These are phyloP conservation scores for Podochytrium sp. DNA, from an alignment of 192 early-diverging fungal species.

Conservation along the genomic window DNA sequence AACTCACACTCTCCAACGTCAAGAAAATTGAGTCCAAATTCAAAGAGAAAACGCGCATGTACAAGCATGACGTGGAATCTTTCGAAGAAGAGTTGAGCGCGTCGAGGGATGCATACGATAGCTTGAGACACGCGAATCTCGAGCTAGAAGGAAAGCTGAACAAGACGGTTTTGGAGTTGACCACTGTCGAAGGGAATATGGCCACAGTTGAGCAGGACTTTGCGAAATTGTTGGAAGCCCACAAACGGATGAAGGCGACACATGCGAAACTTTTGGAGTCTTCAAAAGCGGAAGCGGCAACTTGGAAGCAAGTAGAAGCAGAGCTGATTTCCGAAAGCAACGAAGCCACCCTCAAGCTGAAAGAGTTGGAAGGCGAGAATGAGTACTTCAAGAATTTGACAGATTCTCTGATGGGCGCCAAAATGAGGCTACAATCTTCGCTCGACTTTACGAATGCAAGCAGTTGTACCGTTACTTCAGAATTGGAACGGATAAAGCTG, in stretches of 20 bases:
- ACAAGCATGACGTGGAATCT: background rate
- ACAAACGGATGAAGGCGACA: background rate
- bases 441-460: conserved; percentile 31
- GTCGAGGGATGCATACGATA: conserved; percentile 1
- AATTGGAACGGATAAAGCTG: background rate
- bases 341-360: background rate
- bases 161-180: background rate
- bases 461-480: background rate
- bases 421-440: conserved; percentile 32
- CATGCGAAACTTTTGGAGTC: conserved; percentile 27
- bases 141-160: background rate
- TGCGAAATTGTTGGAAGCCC: conserved; percentile 1
- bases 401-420: conserved; percentile 25
- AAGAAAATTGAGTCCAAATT: conserved; percentile 33
- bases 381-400: conserved; percentile 32
- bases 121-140: background rate
- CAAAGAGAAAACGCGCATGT: conserved; percentile 18
- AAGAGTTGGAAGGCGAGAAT: conserved; percentile 30
- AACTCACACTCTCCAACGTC: background rate
- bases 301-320: background rate
- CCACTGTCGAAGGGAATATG: background rate
- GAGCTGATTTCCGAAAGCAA: background rate
- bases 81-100: conserved; percentile 19
- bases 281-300: background rate
- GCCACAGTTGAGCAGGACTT: background rate